Percentiles rank a stretch among this genome's conserved stretches.
phyloP scores from a whole-genome alignment of 305 asterid genomes.

The Galium porrigens region DNA sequence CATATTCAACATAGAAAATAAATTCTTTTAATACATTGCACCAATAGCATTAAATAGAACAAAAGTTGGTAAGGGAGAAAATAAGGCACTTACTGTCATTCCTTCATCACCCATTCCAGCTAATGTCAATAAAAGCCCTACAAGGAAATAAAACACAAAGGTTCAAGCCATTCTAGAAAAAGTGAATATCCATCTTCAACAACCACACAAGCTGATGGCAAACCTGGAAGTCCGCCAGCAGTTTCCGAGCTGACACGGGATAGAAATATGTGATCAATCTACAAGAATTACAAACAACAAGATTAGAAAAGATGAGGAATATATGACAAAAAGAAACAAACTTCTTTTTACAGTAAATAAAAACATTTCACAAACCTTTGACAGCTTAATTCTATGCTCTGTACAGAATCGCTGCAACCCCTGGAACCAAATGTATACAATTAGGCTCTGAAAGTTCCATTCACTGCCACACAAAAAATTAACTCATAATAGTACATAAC shows the following conservation, averaged over 20 bases:
- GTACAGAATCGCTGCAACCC: slow-evolving; percentile 89
- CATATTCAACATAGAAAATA: slow-evolving; percentile 12
- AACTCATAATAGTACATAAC: background rate
- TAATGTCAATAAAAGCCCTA: slow-evolving; percentile 78
- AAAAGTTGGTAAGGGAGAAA: background rate
- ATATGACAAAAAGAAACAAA: background rate
- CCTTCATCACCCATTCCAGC: slow-evolving; percentile 82
- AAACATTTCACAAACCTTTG: slow-evolving; percentile 41
- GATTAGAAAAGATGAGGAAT: background rate
- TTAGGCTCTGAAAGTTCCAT: slow-evolving; percentile 8
- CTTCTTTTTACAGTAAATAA: no score
- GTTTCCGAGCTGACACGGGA: slow-evolving; percentile 98
- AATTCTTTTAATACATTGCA: slow-evolving; percentile 8
- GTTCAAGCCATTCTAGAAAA: background rate
- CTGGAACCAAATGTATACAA: slow-evolving; percentile 28
- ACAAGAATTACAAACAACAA: slow-evolving; percentile 21
- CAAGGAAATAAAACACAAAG: slow-evolving; percentile 16
- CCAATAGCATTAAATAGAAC: slow-evolving; percentile 8
- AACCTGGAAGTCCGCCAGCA: slow-evolving; percentile 97
- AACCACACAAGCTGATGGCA: slow-evolving; percentile 6
- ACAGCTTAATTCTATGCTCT: slow-evolving; percentile 76
- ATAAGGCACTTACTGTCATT: slow-evolving; percentile 45
- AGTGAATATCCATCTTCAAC: background rate
- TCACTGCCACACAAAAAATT: background rate
- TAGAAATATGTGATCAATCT: slow-evolving; percentile 93